Evolutionary conservation across 257 asterid species (phyloP), one percentile per base, ranked within the genome.

Genomic region (Gentiana macrophylla): DNA sequence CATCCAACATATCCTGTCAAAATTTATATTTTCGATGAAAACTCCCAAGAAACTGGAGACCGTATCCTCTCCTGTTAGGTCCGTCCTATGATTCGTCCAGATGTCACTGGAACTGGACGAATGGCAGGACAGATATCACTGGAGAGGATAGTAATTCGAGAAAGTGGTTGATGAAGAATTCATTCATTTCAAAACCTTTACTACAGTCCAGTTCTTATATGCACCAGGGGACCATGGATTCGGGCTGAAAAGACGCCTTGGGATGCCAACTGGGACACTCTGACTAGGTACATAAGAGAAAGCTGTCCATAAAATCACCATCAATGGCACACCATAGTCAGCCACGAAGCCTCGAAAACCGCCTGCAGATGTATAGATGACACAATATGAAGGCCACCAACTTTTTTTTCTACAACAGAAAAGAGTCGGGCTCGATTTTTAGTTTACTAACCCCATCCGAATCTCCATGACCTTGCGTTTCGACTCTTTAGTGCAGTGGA

Each of bases 141-240:
- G 24, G 24, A 24, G 24, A 24, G 24, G 24, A 24, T 24, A 0
- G 0, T 24, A 24, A 24, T 24, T 24, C 24, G 24, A 24, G 24
- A 24, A 24, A 24, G 24, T 24, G 24, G 24, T 24, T 24, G 24
- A 24, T 24, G 24, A 24, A 24, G 24, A 24, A 4, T 10, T 48
- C 41, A 43, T 8, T 6, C 36, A 43, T 50, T 52, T 43, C 79
- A 67, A 77, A 24, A 73, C 97, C 89, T 77, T 82, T 11, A 90
- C 78, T 55, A 90, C 96, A 5, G 94, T 90, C 98, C 96, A 90
- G 65, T 90, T 90, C 67, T 58, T 77, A 49, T 84, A 86, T 43
- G 98, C 96, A 8, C 92, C 94, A 5, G 89, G 89, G 11, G 96
- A 75, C 98, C 98, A 90, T 10, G 98, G 98, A 59, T 90, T 84